Conservation (phyloP, 2,329 filamentous ascomycete species). For the Epichloe gansuensis region DNA sequence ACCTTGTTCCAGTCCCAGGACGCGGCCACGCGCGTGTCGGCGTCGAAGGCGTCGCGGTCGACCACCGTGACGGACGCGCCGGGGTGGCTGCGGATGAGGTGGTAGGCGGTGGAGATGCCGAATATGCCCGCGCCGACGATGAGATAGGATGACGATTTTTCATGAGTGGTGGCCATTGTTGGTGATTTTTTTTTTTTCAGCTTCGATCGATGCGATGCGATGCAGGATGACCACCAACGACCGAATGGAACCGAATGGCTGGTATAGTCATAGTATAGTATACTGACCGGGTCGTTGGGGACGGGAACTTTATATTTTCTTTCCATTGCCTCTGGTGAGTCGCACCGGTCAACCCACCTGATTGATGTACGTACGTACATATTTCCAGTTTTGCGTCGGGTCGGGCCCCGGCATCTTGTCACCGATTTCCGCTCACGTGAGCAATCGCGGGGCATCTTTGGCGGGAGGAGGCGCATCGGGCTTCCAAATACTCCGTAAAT, state of each 20-base stretch:
- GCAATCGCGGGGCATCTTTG: background rate
- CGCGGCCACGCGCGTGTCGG: conserved; percentile 38
- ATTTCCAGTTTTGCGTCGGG: background rate
- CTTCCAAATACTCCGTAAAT: too few relatives aligned
- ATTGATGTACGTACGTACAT: too few relatives aligned
- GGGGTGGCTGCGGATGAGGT: conserved; percentile 40
- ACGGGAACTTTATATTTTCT: too few relatives aligned
- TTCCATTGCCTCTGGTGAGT: too few relatives aligned
- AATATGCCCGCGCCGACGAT: conserved; percentile 55
- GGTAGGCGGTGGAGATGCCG: conserved; percentile 52
- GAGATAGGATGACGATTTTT: conserved; percentile 27
- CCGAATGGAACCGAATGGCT: too few relatives aligned
- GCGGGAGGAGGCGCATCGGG: too few relatives aligned
- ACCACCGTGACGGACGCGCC: conserved; percentile 40
- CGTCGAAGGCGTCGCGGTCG: conserved; percentile 41
- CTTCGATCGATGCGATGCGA: background rate
- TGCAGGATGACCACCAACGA: too few relatives aligned
- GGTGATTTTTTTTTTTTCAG: background rate
- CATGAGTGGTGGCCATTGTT: conserved; percentile 5
- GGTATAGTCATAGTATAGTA: too few relatives aligned
- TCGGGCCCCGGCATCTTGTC: background rate
- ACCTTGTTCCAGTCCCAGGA: conserved; percentile 67
- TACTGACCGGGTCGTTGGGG: too few relatives aligned
- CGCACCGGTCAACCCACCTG: too few relatives aligned
- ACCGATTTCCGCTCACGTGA: background rate